phyloP scores from a whole-genome alignment of 192 early-diverging fungal genomes.

The Gorgonomyces haynaldii region DNA sequence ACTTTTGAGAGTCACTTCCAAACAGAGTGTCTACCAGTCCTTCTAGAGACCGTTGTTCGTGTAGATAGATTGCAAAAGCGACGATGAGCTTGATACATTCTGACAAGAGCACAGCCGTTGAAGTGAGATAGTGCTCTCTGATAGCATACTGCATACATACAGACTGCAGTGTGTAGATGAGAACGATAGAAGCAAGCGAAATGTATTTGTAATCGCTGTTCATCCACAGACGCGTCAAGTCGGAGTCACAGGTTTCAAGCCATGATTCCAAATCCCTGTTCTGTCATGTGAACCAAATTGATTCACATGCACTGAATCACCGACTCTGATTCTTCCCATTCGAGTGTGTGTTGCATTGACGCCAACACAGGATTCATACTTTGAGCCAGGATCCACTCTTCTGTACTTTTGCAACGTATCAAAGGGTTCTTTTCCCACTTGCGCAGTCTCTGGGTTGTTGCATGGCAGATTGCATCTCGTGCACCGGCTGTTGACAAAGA shows the following conservation, averaged over 20 bases:
- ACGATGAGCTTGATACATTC: constrained; percentile 5
- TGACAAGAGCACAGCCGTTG: constrained; percentile 6
- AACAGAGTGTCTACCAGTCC: not conserved
- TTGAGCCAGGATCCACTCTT: constrained; percentile 19
- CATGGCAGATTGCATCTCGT: constrained; percentile 28
- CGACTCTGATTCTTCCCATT: constrained; percentile 13
- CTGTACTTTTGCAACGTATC: constrained; percentile 20
- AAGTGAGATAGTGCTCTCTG: not conserved
- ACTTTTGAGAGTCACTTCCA: constrained; percentile 26
- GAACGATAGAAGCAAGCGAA: too few species aligned
- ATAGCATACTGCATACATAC: too few species aligned
- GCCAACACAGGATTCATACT: constrained; percentile 27
- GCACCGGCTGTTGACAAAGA: constrained; percentile 24
- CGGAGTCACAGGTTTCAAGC: not conserved
- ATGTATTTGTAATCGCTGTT: not conserved
- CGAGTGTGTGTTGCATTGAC: constrained; percentile 21
- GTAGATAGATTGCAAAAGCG: not conserved
- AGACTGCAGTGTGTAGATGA: too few species aligned
- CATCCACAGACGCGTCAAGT: not conserved
- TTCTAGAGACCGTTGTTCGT: not conserved
- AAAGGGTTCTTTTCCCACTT: constrained; percentile 11
- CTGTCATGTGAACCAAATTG: not conserved
- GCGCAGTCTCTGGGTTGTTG: constrained; percentile 21
- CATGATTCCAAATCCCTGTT: not conserved
- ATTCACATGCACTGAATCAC: constrained; percentile 11